phyloP scores from a whole-genome alignment of 495 filamentous ascomycete genomes.

The Cladorrhinum samala region DNA sequence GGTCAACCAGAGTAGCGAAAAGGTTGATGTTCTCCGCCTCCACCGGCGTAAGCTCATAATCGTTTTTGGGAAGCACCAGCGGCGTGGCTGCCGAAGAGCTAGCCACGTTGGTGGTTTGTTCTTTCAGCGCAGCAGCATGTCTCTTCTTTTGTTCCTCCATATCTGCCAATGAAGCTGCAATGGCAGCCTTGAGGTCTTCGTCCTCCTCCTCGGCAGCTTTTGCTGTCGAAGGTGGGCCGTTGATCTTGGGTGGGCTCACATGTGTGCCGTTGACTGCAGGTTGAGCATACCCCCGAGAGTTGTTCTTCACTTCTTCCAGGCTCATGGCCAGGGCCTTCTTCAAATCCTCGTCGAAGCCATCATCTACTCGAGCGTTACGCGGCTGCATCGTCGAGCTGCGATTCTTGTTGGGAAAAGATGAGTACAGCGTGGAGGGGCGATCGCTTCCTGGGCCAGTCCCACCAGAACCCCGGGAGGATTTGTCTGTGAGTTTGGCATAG shows the following conservation, averaged over 20 bases:
- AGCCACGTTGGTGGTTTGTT: slow-evolving; percentile 49
- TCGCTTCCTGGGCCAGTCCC: slow-evolving; percentile 19
- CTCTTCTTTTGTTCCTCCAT: slow-evolving; percentile 98
- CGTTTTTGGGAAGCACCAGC: slow-evolving; percentile 65
- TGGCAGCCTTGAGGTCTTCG: slow-evolving; percentile 88
- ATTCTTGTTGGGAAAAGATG: slow-evolving; percentile 35
- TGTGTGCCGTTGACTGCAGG: slow-evolving; percentile 32
- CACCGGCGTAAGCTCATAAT: slow-evolving; percentile 88
- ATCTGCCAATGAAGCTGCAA: slow-evolving; percentile 91
- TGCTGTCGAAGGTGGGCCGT: slow-evolving; percentile 33
- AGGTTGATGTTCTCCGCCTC: slow-evolving; percentile 98
- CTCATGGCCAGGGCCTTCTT: slow-evolving; percentile 94
- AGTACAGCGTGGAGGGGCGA: slow-evolving; percentile 22
- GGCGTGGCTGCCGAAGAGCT: slow-evolving; percentile 33
- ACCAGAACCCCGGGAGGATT: slow-evolving; percentile 36
- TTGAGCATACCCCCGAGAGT: slow-evolving; percentile 40
- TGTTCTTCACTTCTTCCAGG: slow-evolving; percentile 78
- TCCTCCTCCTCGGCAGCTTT: slow-evolving; percentile 72
- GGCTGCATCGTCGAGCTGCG: slow-evolving; percentile 68
- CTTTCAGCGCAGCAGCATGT: slow-evolving; percentile 73
- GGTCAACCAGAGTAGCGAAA: slow-evolving; percentile 89
- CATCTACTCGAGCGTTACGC: slow-evolving; percentile 74
- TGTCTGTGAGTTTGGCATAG: slow-evolving; percentile 81
- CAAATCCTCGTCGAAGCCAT: slow-evolving; percentile 86
- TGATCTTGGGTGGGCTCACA: slow-evolving; percentile 28